Evolutionary conservation across 371 early-diverging fungal genomes (phyloP).

Genomic region (Mucor piriformis): DNA sequence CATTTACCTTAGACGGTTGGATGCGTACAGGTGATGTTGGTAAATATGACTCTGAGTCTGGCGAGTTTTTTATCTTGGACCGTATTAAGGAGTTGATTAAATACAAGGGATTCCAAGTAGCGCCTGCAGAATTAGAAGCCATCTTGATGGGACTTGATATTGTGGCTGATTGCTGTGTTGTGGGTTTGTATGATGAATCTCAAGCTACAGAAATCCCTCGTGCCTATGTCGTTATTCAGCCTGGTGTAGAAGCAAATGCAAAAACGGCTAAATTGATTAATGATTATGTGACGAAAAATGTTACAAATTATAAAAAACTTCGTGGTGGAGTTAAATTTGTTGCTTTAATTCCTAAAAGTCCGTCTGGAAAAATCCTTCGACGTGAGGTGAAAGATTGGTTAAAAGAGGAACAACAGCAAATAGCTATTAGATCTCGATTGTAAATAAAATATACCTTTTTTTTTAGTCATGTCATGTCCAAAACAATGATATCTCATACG

Average conservation of each 20-base stretch:
- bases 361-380: constrained; percentile 85
- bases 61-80: constrained; percentile 69
- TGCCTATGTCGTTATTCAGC: constrained; percentile 72
- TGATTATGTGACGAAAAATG: constrained; percentile 60
- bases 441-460: constrained; percentile 4
- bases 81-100: constrained; percentile 80
- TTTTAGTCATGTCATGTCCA: too few relatives aligned
- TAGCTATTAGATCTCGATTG: constrained; percentile 10
- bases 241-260: constrained; percentile 18
- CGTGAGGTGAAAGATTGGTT: constrained; percentile 46
- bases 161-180: constrained; percentile 78
- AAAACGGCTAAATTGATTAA: constrained; percentile 30
- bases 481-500: too few relatives aligned
- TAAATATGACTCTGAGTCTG: constrained; percentile 51
- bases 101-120: constrained; percentile 65
- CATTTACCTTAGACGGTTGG: constrained; percentile 74
- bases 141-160: constrained; percentile 65
- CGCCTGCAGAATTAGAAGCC: constrained; percentile 71
- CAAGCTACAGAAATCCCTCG: constrained; percentile 79
- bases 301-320: constrained; percentile 76
- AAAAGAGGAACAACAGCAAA: constrained; percentile 30
- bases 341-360: constrained; percentile 73
- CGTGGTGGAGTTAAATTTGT: constrained; percentile 81
- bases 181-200: constrained; percentile 54
- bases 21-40: constrained; percentile 89